Evolutionary conservation across 2,329 filamentous ascomycete genomes (phyloP).

Genomic region (Phyllosticta citrichinensis): DNA sequence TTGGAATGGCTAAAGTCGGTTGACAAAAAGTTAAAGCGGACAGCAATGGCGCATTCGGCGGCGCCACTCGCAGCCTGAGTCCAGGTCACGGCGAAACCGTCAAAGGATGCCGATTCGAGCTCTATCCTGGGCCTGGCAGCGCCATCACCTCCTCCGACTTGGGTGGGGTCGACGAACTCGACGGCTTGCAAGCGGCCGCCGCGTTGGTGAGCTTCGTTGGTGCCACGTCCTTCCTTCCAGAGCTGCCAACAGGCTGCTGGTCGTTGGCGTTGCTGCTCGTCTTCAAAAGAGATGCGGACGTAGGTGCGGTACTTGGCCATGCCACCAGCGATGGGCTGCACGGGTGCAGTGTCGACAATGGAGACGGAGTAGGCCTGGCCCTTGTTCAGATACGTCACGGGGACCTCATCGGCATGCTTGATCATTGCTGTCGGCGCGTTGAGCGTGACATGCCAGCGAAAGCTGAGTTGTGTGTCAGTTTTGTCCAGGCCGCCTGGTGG

Average conservation of each 20-base stretch:
- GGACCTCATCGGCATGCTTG: constrained; percentile 79
- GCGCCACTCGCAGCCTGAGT: constrained; percentile 54
- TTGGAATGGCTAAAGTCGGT: constrained; percentile 99
- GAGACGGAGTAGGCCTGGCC: constrained; percentile 87
- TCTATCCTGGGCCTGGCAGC: constrained; percentile 38
- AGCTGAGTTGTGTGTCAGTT: constrained; percentile 39
- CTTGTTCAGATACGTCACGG: constrained; percentile 97
- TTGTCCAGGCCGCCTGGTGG: not conserved
- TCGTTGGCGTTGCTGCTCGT: constrained; percentile 81
- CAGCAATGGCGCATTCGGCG: constrained; percentile 73
- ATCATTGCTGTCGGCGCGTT: constrained; percentile 97
- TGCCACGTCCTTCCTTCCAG: constrained; percentile 95
- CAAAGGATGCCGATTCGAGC: constrained; percentile 62
- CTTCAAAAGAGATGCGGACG: constrained; percentile 92
- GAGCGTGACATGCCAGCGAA: constrained; percentile 80
- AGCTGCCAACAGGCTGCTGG: constrained; percentile 79
- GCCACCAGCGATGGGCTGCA: constrained; percentile 43
- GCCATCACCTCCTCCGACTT: constrained; percentile 43
- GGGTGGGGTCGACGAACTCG: constrained; percentile 69
- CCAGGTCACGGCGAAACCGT: constrained; percentile 90
- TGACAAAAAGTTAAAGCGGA: constrained; percentile 96
- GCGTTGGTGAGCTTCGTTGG: constrained; percentile 86
- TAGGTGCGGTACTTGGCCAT: constrained; percentile 76
- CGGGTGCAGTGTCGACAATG: constrained; percentile 65
- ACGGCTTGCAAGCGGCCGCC: constrained; percentile 90